These are phyloP conservation scores for Salix purpurea DNA, from an alignment of 345 rosid genomes.

Conservation along the genomic window DNA sequence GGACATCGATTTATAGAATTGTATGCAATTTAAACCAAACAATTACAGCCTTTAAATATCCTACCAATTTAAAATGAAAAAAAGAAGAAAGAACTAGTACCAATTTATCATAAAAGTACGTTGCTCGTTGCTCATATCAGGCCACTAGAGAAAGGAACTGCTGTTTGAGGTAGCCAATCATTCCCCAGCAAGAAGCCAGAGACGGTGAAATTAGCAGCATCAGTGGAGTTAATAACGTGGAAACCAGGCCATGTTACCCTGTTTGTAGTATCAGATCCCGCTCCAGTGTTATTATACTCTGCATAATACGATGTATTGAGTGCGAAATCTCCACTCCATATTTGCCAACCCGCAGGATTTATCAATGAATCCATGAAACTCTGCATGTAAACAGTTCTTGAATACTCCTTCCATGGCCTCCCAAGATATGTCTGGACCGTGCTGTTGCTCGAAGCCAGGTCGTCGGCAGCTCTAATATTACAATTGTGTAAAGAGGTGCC, in stretches of 20 bases:
- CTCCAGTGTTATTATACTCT: conserved; percentile 61
- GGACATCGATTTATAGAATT: no score
- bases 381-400: conserved; percentile 64
- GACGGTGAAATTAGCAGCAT: conserved; percentile 69
- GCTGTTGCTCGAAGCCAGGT: conserved; percentile 44
- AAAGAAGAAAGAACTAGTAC: neutral
- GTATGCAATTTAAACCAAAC: no score
- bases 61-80: no score
- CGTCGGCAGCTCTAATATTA: conserved; percentile 53
- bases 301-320: conserved; percentile 67
- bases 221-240: conserved; percentile 48
- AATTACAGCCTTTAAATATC: no score
- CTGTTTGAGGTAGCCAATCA: conserved; percentile 60
- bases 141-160: conserved; percentile 47
- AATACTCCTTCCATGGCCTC: conserved; percentile 87
- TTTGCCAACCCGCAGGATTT: conserved; percentile 69
- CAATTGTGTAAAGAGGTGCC: conserved; percentile 74
- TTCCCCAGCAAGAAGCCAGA: conserved; percentile 58
- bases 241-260: conserved; percentile 76
- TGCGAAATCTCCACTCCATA: conserved; percentile 63
- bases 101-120: neutral
- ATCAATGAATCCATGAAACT: conserved; percentile 43
- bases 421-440: conserved; percentile 61
- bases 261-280: conserved; percentile 49
- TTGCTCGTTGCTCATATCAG: conserved; percentile 19